Conservation (phyloP, 2,329 filamentous ascomycete genomes). For the Gaeumannomyces tritici region DNA sequence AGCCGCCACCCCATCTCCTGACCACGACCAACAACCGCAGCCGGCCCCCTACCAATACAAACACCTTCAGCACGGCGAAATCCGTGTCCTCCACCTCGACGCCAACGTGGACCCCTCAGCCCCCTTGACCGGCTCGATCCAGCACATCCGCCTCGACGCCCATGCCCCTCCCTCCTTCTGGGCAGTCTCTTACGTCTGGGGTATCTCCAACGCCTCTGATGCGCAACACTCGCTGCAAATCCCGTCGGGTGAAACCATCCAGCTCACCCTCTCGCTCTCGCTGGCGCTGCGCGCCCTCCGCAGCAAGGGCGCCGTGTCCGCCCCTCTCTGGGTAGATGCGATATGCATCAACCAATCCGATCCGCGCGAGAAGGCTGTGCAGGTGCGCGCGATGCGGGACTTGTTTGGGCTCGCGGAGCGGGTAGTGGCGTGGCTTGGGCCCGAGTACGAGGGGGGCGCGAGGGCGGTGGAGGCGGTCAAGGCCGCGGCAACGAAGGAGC, state of each 20-base stretch:
- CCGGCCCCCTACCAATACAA: not conserved
- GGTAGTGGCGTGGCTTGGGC: not conserved
- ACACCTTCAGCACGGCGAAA: not conserved
- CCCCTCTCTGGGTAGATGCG: not conserved
- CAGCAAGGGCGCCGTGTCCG: not conserved
- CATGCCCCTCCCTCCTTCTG: not conserved
- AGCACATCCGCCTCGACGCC: not conserved
- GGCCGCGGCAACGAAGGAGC: no score
- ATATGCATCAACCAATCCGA: constrained; percentile 1
- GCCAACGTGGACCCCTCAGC: not conserved
- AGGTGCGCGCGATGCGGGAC: not conserved
- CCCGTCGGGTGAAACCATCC: no score
- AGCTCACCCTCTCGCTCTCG: not conserved
- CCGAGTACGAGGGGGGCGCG: not conserved
- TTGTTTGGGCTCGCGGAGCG: not conserved
- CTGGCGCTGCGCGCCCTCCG: not conserved
- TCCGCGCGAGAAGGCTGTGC: not conserved
- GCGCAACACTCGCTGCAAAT: no score
- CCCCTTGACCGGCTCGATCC: not conserved
- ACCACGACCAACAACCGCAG: no score
- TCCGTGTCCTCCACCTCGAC: not conserved
- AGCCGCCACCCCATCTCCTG: no score
- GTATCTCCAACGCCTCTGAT: not conserved
- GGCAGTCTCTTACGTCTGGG: not conserved
- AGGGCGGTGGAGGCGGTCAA: not conserved